Evolutionary conservation across 148 eudicot genomes (phyloP), one percentile per base, ranked within the genome.

Genomic region (Bassia scoparia): DNA sequence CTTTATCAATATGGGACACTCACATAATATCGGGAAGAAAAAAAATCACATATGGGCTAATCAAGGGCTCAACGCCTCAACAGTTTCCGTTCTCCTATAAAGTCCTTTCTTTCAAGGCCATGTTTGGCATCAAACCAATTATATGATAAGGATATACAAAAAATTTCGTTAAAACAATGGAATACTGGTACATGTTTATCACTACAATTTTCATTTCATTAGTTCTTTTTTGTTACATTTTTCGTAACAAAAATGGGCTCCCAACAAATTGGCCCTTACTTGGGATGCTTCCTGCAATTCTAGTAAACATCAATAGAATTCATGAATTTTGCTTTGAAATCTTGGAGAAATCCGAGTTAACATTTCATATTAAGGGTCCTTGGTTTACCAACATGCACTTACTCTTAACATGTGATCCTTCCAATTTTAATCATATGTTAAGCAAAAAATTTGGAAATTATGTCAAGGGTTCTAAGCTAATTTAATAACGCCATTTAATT

Each of bases 201-300:
- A 7, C 64, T 59, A 1, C 58, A 4, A 3, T 58, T 46, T 46
- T 50, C 35, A 29, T 67, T 24, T 46, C 50, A 2, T 56, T 74
- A 37, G 7, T 7, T 27, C 74, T 31, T 18, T 67, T 13, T 72
- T 24, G 48, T 43, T 37, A 9, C 9, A 53, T 41, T 65, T 74
- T 70, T n/a, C 69, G 33, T 15, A 62, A 79, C 15, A 74, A 77
- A 71, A 74, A 76, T 71, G 81, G 83, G 17, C 1, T 82, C 50
- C 78, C 82, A 0, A 38, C 78, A 1, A 54, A 79, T 14, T 82
- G 85, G 85, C 85, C 93, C 0, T 0, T 89, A 4, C 18, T 90
- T 0, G 91, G 91, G 7, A 90, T 83, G 93, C 54, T 90, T 15
- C 91, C 88, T 0, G 52, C 71, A 16, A 70, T 89, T 14, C 24